A percentile compares a stretch with the other conserved stretches of the same genome.
These are phyloP conservation scores for Rhododendron griersonianum DNA, from an alignment of 148 eudicot species.

Conservation along the genomic window DNA sequence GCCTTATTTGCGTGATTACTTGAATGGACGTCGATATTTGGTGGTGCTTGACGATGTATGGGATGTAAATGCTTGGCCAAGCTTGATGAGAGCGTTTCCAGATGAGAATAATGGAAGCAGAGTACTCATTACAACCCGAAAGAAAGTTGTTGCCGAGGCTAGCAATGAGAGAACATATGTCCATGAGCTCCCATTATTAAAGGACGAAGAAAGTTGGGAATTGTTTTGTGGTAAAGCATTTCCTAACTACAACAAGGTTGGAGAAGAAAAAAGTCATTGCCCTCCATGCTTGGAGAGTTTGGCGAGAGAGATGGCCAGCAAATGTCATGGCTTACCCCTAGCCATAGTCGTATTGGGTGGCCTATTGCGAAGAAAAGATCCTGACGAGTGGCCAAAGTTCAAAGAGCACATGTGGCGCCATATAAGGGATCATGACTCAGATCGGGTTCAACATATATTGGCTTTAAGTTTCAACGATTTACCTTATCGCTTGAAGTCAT, in stretches of 20 bases:
- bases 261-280: too few species aligned
- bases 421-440: neutral
- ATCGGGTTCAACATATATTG: neutral
- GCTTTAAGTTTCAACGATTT: slow-evolving; percentile 5
- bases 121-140: neutral
- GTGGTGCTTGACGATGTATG: slow-evolving; percentile 16
- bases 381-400: slow-evolving; percentile 2
- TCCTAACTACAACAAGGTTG: neutral
- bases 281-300: neutral
- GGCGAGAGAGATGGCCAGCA: slow-evolving; percentile 2
- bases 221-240: neutral
- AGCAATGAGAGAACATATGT: neutral
- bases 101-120: neutral
- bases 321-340: slow-evolving; percentile 8
- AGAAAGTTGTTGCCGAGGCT: neutral
- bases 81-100: slow-evolving; percentile 9
- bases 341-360: slow-evolving; percentile 14
- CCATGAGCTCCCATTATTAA: neutral
- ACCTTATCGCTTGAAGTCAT: neutral
- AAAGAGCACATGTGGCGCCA: slow-evolving; percentile 2
- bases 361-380: neutral
- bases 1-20: neutral
- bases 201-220: neutral
- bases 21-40: neutral
- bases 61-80: neutral